A percentile compares a stretch with the other conserved stretches of the same genome.
Conservation (phyloP, 306 rosid genomes). For the Lithocarpus polystachyus region DNA sequence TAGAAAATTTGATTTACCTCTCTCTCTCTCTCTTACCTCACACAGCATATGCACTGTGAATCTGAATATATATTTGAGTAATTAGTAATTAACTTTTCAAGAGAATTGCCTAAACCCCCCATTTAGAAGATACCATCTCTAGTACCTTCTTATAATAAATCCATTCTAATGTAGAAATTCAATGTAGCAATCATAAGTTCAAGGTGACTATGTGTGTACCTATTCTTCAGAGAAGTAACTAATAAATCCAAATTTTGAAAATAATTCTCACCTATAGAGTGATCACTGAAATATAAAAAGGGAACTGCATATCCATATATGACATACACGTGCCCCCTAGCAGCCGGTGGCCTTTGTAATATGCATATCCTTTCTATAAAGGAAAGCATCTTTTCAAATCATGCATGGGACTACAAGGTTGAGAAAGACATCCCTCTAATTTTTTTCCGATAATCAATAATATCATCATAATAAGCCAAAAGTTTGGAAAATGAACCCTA, state of each 20-base stretch:
- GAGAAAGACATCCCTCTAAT: not conserved
- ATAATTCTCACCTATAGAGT: not conserved
- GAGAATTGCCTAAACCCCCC: not conserved
- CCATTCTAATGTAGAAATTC: not conserved
- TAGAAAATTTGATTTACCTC: too few relatives aligned
- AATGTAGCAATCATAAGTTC: not conserved
- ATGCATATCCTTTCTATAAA: not conserved
- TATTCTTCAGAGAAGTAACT: not conserved
- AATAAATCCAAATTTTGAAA: not conserved
- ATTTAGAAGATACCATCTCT: not conserved
- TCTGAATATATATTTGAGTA: too few relatives aligned
- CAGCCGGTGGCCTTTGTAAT: not conserved
- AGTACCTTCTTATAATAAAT: not conserved
- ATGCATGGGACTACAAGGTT: not conserved
- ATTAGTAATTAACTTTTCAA: not conserved
- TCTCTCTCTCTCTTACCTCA: not conserved
- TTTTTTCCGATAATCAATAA: not conserved
- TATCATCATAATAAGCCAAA: slow-evolving; percentile 1
- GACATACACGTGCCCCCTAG: not conserved
- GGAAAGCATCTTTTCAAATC: not conserved
- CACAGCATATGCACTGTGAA: too few relatives aligned
- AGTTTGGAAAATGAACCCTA: not conserved
- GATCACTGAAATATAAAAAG: not conserved
- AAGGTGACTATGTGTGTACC: not conserved
- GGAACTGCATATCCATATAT: not conserved